These are phyloP conservation scores for Diaporthe sp. DNA, from an alignment of 2,329 filamentous ascomycete species.

Conservation along the genomic window DNA sequence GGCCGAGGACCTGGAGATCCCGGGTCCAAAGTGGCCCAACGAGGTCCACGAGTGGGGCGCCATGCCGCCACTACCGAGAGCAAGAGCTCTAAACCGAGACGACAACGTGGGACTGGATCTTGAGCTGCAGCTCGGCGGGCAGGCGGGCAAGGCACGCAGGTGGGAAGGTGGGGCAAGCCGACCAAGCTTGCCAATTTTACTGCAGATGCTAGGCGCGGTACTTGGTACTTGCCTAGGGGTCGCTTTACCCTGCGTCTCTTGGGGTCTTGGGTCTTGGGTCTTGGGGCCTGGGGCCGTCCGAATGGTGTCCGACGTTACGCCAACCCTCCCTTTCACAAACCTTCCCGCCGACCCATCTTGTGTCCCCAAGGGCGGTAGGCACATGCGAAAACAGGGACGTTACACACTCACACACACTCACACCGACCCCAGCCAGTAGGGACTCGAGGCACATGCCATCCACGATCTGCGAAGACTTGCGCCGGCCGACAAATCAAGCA, in stretches of 20 bases:
- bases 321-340: slow-evolving; percentile 12
- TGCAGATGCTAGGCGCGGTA: slow-evolving; percentile 3
- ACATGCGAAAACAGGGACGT: slow-evolving; percentile 21
- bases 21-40: not conserved
- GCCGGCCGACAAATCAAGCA: slow-evolving; percentile 23
- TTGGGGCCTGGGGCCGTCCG: slow-evolving; percentile 6
- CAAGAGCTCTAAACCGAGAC: slow-evolving; percentile 8
- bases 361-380: not conserved
- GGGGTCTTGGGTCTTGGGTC: not conserved
- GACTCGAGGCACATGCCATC: slow-evolving; percentile 21
- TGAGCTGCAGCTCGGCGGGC: slow-evolving; percentile 6
- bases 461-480: slow-evolving; percentile 23
- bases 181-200: slow-evolving; percentile 26
- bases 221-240: slow-evolving; percentile 18
- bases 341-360: not conserved
- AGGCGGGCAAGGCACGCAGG: not conserved
- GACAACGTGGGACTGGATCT: slow-evolving; percentile 21
- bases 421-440: not conserved
- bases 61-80: slow-evolving; percentile 21
- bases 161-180: not conserved
- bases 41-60: not conserved
- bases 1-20: slow-evolving; percentile 9
- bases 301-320: slow-evolving; percentile 25
- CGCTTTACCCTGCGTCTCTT: not conserved
- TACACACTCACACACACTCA: slow-evolving; percentile 4